Evolutionary conservation across 179 eudicot species (phyloP).

Genomic region (Pouteria campechiana): DNA sequence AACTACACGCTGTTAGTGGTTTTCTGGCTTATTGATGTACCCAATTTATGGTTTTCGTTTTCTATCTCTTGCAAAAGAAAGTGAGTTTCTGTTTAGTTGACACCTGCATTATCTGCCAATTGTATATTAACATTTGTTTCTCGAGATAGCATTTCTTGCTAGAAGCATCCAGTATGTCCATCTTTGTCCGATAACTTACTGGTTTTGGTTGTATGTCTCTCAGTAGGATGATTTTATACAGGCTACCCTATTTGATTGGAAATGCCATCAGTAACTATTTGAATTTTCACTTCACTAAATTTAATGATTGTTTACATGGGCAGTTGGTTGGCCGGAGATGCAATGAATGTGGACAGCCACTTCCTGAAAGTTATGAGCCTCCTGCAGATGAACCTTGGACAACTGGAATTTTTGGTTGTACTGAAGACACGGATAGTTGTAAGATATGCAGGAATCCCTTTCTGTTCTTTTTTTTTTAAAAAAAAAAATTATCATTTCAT

Average conservation of each 20-base stretch:
- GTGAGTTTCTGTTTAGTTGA: no score
- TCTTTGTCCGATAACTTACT: background rate
- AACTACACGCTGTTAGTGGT: no score
- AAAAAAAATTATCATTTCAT: background rate
- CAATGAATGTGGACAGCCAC: constrained; percentile 54
- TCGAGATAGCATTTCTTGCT: background rate
- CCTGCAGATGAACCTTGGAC: constrained; percentile 80
- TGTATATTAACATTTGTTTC: no score
- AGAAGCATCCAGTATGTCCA: background rate
- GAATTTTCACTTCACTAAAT: background rate
- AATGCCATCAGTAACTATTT: no score
- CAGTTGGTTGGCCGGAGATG: constrained; percentile 50
- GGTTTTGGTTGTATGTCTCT: background rate
- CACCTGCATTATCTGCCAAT: no score
- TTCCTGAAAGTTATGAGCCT: constrained; percentile 49
- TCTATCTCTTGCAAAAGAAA: no score
- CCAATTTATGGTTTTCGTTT: no score
- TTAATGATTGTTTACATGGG: background rate
- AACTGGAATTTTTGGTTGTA: constrained; percentile 62
- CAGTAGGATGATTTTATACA: background rate
- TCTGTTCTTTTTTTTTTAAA: background rate
- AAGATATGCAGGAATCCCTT: constrained; percentile 8
- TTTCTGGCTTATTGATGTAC: no score
- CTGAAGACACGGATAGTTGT: constrained; percentile 60
- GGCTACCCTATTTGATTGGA: no score